Evolutionary conservation across 2,329 filamentous ascomycete genomes (phyloP).

Genomic region (Emmonsiellopsis sp.): DNA sequence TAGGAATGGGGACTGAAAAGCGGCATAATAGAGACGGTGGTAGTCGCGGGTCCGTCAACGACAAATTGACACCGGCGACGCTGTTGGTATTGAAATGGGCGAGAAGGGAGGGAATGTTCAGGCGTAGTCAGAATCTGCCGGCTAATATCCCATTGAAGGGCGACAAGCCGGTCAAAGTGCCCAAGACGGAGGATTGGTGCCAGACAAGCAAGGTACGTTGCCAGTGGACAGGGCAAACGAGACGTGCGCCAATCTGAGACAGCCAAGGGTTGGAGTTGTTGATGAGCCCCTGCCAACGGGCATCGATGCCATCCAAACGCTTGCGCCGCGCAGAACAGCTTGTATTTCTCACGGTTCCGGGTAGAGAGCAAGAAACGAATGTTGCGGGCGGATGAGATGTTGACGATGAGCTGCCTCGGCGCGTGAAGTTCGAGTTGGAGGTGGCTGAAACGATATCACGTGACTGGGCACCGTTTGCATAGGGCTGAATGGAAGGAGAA

Average conservation of each 20-base stretch:
- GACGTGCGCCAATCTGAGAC: slow-evolving; percentile 10
- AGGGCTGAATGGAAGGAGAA: too few relatives aligned
- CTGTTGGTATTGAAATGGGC: neutral
- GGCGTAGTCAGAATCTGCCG: neutral
- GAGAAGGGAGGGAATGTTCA: neutral
- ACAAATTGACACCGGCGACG: neutral
- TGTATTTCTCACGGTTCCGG: too few relatives aligned
- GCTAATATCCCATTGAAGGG: neutral
- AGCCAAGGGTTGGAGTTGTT: slow-evolving; percentile 8
- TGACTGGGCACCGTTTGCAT: too few relatives aligned
- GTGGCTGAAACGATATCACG: neutral
- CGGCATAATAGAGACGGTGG: slow-evolving; percentile 9
- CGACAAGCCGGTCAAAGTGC: neutral
- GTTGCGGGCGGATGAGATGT: neutral
- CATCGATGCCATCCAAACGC: neutral
- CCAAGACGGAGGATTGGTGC: neutral
- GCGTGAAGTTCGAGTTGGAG: neutral
- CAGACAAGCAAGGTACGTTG: slow-evolving; percentile 1
- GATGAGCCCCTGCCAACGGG: neutral
- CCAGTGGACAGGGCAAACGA: slow-evolving; percentile 4
- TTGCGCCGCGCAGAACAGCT: neutral
- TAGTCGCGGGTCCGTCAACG: neutral
- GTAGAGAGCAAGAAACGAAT: too few relatives aligned
- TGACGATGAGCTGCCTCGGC: neutral
- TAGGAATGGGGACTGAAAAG: neutral